Base-by-base conservation (phyloP, 2,329 filamentous ascomycete species). In the Aspergillaceae sp. region DNA sequence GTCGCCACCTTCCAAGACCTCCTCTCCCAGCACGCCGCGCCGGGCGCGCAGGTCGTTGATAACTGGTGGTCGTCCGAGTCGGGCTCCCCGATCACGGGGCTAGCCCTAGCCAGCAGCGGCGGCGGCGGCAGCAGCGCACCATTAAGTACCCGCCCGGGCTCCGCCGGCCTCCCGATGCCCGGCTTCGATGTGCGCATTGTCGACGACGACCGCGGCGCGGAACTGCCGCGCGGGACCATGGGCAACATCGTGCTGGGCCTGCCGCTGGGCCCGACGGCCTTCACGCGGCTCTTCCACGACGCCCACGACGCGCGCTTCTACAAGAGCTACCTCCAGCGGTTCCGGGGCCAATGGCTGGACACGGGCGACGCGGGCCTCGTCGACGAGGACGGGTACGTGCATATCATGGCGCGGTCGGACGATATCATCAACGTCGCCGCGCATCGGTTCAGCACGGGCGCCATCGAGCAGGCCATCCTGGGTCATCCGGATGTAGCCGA, bases 341-440 rank as follows among this genome's bases (percentile, higher is more conserved):
- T 96, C 60, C 58, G 78, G 4, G 87, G 88, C 0, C 78, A 78
- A 55, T 96, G 87, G 87, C 68, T 96, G 38, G 90, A 97, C 61
- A 96, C 90, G 0, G 91, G 90, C 2, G 90, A 97, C 62, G 85
- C 88, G 0, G 90, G 91, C 0, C 82, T 89, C 73, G 81, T 96
- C 47, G 90, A 96, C 60, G 65, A 76, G 9, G 83, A 91, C 36
- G 79, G 78, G 4, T 81, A 81, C 54, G 72, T 82, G 30, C 76
- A 80, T 55, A 74, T 84, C 55, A 82, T 83, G 77, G 73, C 74
- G 3, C 66, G 80, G 44, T 76, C 75, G 30, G 90, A 96, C 69
- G 90, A 96, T 64, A 84, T 96, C 49, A 89, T 96, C 61, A 96
- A 96, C 61, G 90, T 95, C n/a, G 90, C 89, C 36, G 89, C 90